Percentiles rank a stretch among this genome's conserved stretches.
These are phyloP conservation scores for Thraustochytrium striatum DNA, from an alignment of 352 stramenopile genomes.

Conservation along the genomic window DNA sequence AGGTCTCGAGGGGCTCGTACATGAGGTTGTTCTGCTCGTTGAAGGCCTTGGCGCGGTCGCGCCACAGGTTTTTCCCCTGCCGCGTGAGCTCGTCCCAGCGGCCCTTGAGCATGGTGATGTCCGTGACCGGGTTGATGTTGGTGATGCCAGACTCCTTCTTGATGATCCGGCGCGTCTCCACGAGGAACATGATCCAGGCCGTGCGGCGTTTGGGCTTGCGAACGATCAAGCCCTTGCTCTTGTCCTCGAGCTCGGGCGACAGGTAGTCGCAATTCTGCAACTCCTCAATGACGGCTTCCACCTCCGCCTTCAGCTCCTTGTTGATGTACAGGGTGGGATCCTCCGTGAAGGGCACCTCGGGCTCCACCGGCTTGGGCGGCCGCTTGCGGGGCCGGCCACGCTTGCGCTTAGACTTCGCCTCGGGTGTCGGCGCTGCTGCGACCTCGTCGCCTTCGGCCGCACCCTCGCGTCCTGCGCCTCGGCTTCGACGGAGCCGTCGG, in stretches of 20 bases:
- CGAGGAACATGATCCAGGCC: conserved; percentile 38
- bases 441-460: too few species aligned
- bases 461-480: too few species aligned
- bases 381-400: background rate
- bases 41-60: background rate
- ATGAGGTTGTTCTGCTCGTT: background rate
- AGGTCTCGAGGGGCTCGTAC: background rate
- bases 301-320: background rate
- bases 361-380: background rate
- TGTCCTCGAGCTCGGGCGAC: conserved; percentile 3
- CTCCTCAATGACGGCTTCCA: background rate
- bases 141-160: background rate
- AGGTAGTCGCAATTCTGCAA: background rate
- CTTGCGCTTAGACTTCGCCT: background rate
- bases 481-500: too few species aligned
- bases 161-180: background rate
- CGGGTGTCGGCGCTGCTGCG: too few species aligned
- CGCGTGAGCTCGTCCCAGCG: background rate
- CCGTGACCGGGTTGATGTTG: background rate
- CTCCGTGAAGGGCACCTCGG: too few species aligned
- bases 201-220: conserved; percentile 15
- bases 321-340: too few species aligned
- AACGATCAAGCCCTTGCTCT: background rate
- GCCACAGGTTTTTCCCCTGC: background rate
- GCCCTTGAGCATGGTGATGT: background rate